Conservation (phyloP, 352 stramenopile species). For the Globisporangium yorkense region DNA sequence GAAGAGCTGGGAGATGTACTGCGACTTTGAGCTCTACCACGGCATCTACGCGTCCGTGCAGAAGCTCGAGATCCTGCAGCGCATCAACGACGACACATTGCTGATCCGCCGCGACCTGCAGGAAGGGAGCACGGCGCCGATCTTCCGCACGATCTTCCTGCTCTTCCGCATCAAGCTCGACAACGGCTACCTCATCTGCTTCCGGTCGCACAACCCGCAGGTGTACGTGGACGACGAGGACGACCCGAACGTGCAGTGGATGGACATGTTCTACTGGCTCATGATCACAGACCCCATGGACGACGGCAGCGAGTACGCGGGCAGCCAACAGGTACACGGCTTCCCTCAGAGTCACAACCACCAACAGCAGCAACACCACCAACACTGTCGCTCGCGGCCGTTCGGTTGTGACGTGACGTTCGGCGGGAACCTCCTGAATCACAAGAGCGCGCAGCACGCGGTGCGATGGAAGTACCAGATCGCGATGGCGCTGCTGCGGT, state of each 20-base stretch:
- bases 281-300: constrained; percentile 59
- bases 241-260: constrained; percentile 77
- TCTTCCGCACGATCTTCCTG: constrained; percentile 76
- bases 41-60: constrained; percentile 75
- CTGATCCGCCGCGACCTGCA: constrained; percentile 70
- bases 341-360: too few species aligned
- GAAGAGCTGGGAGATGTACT: constrained; percentile 80
- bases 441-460: constrained; percentile 51
- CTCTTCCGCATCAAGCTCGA: constrained; percentile 62
- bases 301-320: constrained; percentile 4
- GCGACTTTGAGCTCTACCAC: constrained; percentile 67
- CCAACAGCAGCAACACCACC: neutral
- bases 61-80: constrained; percentile 72
- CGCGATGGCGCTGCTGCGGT: constrained; percentile 65
- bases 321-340: neutral
- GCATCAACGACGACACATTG: constrained; percentile 73
- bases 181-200: constrained; percentile 77
- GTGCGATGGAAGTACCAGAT: constrained; percentile 81
- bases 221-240: constrained; percentile 70
- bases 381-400: constrained; percentile 5
- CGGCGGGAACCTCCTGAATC: constrained; percentile 53
- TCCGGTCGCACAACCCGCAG: constrained; percentile 64
- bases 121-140: constrained; percentile 43
- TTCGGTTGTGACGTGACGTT: constrained; percentile 26
- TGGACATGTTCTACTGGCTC: constrained; percentile 86